Percentiles rank a stretch among this genome's conserved stretches.
phyloP scores from a whole-genome alignment of 2,329 filamentous ascomycete genomes.

The Exophiala dermatitidis region DNA sequence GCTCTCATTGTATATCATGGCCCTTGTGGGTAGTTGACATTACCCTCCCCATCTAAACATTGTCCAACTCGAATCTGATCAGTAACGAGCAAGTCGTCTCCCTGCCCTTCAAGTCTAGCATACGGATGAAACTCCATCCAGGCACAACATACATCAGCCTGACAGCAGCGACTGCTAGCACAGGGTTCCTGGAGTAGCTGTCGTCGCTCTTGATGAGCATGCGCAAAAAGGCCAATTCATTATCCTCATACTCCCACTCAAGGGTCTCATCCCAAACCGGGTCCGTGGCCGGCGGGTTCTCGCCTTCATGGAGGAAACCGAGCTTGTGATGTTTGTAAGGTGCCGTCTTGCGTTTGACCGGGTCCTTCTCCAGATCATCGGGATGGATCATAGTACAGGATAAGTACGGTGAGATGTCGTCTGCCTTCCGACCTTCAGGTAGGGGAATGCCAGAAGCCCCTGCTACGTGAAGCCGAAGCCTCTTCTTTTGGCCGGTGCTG shows the following conservation, averaged over 20 bases:
- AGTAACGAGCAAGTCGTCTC: slow-evolving; percentile 20
- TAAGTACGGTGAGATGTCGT: slow-evolving; percentile 26
- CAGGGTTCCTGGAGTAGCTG: slow-evolving; percentile 23
- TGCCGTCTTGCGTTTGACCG: slow-evolving; percentile 23
- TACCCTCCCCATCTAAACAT: slow-evolving; percentile 12
- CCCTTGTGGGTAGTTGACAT: no score
- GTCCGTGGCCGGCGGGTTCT: slow-evolving; percentile 19
- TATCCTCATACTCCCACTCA: slow-evolving; percentile 26
- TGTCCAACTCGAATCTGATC: slow-evolving; percentile 21
- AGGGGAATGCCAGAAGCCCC: slow-evolving; percentile 23
- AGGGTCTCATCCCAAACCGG: slow-evolving; percentile 25
- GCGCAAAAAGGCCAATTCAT: slow-evolving; percentile 24
- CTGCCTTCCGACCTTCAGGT: slow-evolving; percentile 15
- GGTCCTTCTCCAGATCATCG: slow-evolving; percentile 11
- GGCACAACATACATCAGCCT: slow-evolving; percentile 20
- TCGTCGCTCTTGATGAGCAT: slow-evolving; percentile 27
- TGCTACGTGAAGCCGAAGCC: slow-evolving; percentile 22
- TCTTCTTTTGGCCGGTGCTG: slow-evolving; percentile 13
- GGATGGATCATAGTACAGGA: slow-evolving; percentile 25
- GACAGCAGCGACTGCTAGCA: slow-evolving; percentile 23
- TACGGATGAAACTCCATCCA: slow-evolving; percentile 24
- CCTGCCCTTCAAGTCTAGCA: slow-evolving; percentile 20
- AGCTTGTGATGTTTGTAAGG: slow-evolving; percentile 26
- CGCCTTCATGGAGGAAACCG: slow-evolving; percentile 16
- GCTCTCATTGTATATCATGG: neutral